Conservation (phyloP, 176 grass and related monocot genomes). For the Musa troglodytarum region DNA sequence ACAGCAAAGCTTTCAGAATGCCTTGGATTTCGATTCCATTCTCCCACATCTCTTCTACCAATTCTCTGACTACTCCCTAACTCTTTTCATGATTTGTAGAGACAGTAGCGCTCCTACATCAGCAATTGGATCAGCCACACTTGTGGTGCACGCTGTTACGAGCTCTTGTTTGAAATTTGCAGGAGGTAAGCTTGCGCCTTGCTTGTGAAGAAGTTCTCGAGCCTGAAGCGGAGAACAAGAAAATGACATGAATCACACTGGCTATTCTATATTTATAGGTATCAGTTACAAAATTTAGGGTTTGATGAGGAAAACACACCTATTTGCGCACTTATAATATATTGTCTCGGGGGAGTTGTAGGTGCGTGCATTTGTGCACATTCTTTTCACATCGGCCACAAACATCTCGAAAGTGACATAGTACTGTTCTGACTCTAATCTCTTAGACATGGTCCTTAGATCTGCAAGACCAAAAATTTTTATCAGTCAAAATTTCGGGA, state of each 20-base stretch:
- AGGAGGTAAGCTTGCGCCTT: conserved; percentile 51
- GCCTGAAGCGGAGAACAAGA: conserved; percentile 23
- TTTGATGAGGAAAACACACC: conserved; percentile 16
- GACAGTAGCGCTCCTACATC: not conserved
- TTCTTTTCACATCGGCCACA: conserved; percentile 82
- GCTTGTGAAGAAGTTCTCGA: conserved; percentile 66
- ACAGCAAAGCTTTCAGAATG: not conserved
- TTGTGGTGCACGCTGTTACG: not conserved
- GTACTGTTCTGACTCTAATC: conserved; percentile 87
- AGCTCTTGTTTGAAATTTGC: conserved; percentile 68
- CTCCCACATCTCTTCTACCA: not conserved
- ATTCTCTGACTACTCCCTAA: not conserved
- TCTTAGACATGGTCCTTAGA: conserved; percentile 85
- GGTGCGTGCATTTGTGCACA: conserved; percentile 81
- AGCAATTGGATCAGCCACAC: not conserved
- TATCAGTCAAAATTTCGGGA: not conserved
- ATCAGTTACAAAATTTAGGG: not conserved
- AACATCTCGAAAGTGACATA: conserved; percentile 99
- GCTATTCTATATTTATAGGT: not conserved
- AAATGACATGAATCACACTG: not conserved
- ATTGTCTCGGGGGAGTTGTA: conserved; percentile 96
- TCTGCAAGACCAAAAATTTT: conserved; percentile 37
- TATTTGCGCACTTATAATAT: conserved; percentile 85
- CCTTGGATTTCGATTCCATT: not conserved
- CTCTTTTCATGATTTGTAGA: not conserved